phyloP scores from a whole-genome alignment of 2,329 filamentous ascomycete genomes.

The Fusarium brevicatenulatum region DNA sequence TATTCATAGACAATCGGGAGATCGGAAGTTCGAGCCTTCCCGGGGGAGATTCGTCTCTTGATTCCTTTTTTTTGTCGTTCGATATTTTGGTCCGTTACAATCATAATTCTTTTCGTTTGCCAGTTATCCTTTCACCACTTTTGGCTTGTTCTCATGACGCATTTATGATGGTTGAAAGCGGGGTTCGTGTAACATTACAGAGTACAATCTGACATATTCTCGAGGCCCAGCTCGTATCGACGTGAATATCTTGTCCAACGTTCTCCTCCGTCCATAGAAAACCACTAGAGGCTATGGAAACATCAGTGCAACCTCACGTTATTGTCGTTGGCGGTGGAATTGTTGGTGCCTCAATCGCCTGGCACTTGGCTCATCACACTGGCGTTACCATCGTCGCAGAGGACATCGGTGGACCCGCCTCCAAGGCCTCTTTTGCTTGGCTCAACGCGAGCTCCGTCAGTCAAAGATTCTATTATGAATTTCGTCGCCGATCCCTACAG shows the following conservation, averaged over 20 bases:
- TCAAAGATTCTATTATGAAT: constrained; percentile 20
- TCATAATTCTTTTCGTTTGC: neutral
- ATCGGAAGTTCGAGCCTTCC: constrained; percentile 47
- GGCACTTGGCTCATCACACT: constrained; percentile 20
- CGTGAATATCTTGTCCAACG: neutral
- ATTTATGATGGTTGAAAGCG: neutral
- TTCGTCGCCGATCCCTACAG: constrained; percentile 22
- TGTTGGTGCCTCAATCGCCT: constrained; percentile 28
- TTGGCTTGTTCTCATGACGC: neutral
- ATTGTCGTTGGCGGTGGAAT: constrained; percentile 29
- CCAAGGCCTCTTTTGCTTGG: constrained; percentile 28
- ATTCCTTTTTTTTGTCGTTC: too few species aligned
- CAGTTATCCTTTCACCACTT: neutral
- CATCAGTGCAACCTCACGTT: neutral
- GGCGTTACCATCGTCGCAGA: constrained; percentile 26
- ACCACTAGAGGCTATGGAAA: neutral
- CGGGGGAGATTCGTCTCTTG: constrained; percentile 34
- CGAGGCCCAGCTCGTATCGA: neutral
- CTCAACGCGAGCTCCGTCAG: constrained; percentile 24
- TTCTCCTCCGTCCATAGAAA: neutral
- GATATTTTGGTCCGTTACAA: too few species aligned
- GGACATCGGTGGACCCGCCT: constrained; percentile 22
- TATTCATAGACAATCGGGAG: constrained; percentile 44
- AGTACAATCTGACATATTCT: neutral
- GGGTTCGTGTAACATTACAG: neutral